Percentiles rank a stretch among this genome's conserved stretches.
These are phyloP conservation scores for Dothideomycetes sp. DNA, from an alignment of 2,329 filamentous ascomycete genomes.

Conservation along the genomic window DNA sequence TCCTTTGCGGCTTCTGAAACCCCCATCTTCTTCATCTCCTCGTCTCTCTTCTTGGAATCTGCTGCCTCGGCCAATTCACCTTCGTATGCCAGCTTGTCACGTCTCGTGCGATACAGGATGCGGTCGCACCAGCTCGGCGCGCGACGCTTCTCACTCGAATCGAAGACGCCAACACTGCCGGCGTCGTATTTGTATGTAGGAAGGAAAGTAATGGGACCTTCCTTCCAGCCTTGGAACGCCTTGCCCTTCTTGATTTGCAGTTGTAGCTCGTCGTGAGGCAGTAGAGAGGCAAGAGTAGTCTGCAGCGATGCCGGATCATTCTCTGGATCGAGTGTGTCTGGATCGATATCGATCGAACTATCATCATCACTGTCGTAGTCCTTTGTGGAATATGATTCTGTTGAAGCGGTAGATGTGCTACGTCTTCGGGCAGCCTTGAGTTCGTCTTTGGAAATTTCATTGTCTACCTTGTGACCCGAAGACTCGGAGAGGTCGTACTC, in stretches of 20 bases:
- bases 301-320: constrained; percentile 73
- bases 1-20: constrained; percentile 64
- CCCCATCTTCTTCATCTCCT: constrained; percentile 74
- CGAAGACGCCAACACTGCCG: constrained; percentile 84
- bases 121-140: constrained; percentile 96
- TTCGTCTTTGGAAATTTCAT: constrained; percentile 15
- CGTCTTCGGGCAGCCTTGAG: constrained; percentile 1
- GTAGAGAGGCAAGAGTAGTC: constrained; percentile 73
- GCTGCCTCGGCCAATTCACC: constrained; percentile 52
- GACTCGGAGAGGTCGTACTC: constrained; percentile 52
- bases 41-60: constrained; percentile 59
- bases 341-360: neutral
- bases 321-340: constrained; percentile 5
- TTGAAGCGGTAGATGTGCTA: constrained; percentile 1
- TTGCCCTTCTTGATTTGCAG: constrained; percentile 64
- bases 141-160: constrained; percentile 87
- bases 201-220: constrained; percentile 78
- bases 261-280: constrained; percentile 81
- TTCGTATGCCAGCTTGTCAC: constrained; percentile 57
- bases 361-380: neutral
- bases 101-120: constrained; percentile 72
- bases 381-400: neutral
- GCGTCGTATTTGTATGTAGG: constrained; percentile 98
- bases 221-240: constrained; percentile 81
- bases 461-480: constrained; percentile 23